These are phyloP conservation scores for Epichloe bromicola DNA, from an alignment of 2,329 filamentous ascomycete species.

Conservation along the genomic window DNA sequence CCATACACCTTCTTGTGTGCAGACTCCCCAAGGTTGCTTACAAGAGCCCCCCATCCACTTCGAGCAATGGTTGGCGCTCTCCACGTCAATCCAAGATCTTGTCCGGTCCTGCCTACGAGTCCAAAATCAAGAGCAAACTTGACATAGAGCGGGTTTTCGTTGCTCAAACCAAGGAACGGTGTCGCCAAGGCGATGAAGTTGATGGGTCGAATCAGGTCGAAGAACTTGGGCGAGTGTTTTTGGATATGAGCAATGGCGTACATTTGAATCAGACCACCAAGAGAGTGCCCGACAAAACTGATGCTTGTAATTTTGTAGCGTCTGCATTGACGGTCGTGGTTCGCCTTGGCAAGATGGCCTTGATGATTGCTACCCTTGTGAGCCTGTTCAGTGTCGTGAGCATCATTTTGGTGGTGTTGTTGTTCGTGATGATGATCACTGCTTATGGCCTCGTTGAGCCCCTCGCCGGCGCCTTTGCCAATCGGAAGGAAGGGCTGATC, in stretches of 20 bases:
- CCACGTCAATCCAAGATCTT: constrained; percentile 92
- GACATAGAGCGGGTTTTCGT: constrained; percentile 95
- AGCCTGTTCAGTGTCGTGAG: constrained; percentile 30
- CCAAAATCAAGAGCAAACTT: constrained; percentile 96
- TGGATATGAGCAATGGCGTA: constrained; percentile 95
- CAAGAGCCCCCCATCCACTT: constrained; percentile 79
- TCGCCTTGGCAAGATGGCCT: constrained; percentile 37
- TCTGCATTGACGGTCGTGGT: constrained; percentile 33
- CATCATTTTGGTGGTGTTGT: constrained; percentile 28
- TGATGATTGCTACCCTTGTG: constrained; percentile 53
- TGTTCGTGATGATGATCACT: constrained; percentile 27
- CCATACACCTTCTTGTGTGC: constrained; percentile 45
- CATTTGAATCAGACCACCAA: constrained; percentile 80
- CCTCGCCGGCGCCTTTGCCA: constrained; percentile 35
- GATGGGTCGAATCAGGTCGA: constrained; percentile 69
- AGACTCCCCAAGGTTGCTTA: constrained; percentile 65
- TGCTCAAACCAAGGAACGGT: constrained; percentile 82
- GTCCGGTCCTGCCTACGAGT: constrained; percentile 86
- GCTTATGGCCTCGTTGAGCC: constrained; percentile 26
- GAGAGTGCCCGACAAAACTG: constrained; percentile 84
- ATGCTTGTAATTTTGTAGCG: constrained; percentile 85
- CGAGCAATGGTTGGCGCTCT: constrained; percentile 72
- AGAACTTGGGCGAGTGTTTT: constrained; percentile 87
- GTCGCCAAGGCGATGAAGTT: constrained; percentile 86
- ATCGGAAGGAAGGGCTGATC: constrained; percentile 77